phyloP scores from a whole-genome alignment of 805 yeast species.

The Scheffersomyces coipomensis region DNA sequence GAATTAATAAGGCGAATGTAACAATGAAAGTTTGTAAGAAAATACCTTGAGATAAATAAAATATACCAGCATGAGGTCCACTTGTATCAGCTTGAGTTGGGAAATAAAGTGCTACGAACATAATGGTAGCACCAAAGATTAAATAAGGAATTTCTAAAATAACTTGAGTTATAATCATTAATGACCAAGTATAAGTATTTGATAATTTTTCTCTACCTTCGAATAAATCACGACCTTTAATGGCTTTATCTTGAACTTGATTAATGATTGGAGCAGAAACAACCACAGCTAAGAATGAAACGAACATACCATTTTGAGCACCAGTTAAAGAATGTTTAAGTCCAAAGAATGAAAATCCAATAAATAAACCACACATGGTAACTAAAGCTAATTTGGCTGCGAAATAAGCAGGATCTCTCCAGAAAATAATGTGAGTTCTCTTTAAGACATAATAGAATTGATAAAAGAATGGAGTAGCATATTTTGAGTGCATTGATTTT shows the following conservation, averaged over 20 bases:
- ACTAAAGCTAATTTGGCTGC: slow-evolving; percentile 47
- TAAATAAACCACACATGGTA: slow-evolving; percentile 45
- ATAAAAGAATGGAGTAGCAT: slow-evolving; percentile 17
- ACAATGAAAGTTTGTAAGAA: slow-evolving; percentile 30
- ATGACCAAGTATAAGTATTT: slow-evolving; percentile 72
- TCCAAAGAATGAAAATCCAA: slow-evolving; percentile 19
- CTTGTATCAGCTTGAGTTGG: slow-evolving; percentile 43
- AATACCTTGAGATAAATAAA: slow-evolving; percentile 24
- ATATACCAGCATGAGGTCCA: slow-evolving; percentile 42
- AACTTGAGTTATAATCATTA: slow-evolving; percentile 52
- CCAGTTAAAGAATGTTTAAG: slow-evolving; percentile 41
- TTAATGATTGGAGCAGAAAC: slow-evolving; percentile 57
- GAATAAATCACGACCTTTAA: slow-evolving; percentile 56
- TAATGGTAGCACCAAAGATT: slow-evolving; percentile 19
- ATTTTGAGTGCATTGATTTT: slow-evolving; percentile 7
- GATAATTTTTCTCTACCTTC: slow-evolving; percentile 72
- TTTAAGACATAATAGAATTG: slow-evolving; percentile 16
- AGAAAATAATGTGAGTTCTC: slow-evolving; percentile 20
- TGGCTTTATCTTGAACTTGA: slow-evolving; percentile 62
- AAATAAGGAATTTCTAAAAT: slow-evolving; percentile 62
- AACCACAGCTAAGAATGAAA: slow-evolving; percentile 58
- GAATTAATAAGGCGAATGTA: slow-evolving; percentile 36
- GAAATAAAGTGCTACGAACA: slow-evolving; percentile 48
- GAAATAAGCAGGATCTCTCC: slow-evolving; percentile 42
- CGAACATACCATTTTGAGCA: slow-evolving; percentile 58